Evolutionary conservation across 2,329 filamentous ascomycete genomes (phyloP).

Genomic region (Neonectria punicea): DNA sequence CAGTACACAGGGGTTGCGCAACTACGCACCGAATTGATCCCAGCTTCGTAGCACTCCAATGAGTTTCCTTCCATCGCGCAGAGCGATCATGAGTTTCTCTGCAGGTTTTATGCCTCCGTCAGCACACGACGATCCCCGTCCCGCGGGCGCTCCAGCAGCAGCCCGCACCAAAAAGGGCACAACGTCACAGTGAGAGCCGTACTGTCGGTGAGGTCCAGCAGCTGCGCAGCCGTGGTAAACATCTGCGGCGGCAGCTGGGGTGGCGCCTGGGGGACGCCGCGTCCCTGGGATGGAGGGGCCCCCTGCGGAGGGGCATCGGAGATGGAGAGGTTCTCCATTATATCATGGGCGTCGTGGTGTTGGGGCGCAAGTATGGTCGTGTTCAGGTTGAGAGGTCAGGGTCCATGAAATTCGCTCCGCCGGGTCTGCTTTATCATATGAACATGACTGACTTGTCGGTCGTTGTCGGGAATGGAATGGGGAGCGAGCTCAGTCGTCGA

Average conservation of each 20-base stretch:
- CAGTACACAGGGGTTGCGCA: slow-evolving; percentile 4
- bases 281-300: slow-evolving; percentile 46
- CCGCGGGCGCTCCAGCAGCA: slow-evolving; percentile 2
- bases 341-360: slow-evolving; percentile 36
- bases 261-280: slow-evolving; percentile 57
- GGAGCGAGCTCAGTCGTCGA: slow-evolving; percentile 28
- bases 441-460: slow-evolving; percentile 35
- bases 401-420: slow-evolving; percentile 35
- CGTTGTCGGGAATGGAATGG: slow-evolving; percentile 26
- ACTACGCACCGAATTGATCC: slow-evolving; percentile 90
- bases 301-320: slow-evolving; percentile 59
- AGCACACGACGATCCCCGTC: slow-evolving; percentile 38
- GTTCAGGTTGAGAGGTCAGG: slow-evolving; percentile 26
- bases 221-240: slow-evolving; percentile 96
- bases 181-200: slow-evolving; percentile 53
- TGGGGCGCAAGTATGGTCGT: slow-evolving; percentile 14
- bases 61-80: slow-evolving; percentile 93
- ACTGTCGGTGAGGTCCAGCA: slow-evolving; percentile 98
- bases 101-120: slow-evolving; percentile 38
- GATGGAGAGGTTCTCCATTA: slow-evolving; percentile 66
- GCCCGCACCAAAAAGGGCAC: slow-evolving; percentile 22
- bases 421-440: slow-evolving; percentile 35
- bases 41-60: slow-evolving; percentile 93
- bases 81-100: slow-evolving; percentile 95
- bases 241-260: slow-evolving; percentile 88